Percentiles rank a stretch among this genome's conserved stretches.
Evolutionary conservation across 164 flowering plant species (phyloP).

Genomic region (Annona cherimola): DNA sequence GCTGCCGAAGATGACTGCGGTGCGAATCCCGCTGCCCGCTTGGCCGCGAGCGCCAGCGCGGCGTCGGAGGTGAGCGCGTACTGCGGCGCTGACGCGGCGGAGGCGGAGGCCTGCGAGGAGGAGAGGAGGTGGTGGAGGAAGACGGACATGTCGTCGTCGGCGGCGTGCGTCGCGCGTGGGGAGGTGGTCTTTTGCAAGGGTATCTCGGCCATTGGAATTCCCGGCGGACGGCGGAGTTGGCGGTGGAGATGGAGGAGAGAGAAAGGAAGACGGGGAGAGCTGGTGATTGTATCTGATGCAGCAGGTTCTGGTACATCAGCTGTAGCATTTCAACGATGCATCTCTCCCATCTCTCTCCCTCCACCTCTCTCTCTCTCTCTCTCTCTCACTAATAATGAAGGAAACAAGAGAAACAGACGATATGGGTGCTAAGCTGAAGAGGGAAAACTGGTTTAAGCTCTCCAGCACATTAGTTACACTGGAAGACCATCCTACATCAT

Average conservation of each 20-base stretch:
- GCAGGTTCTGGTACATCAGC: neutral
- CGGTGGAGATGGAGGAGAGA: slow-evolving; percentile 14
- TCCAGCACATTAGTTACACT: too few species aligned
- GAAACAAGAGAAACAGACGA: neutral
- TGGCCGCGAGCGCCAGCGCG: slow-evolving; percentile 5
- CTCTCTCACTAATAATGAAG: neutral
- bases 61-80: slow-evolving; percentile 12
- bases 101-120: slow-evolving; percentile 21
- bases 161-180: neutral
- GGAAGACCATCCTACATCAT: too few species aligned
- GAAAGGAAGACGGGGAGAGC: neutral
- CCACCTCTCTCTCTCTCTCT: neutral
- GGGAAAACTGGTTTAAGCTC: slow-evolving; percentile 4
- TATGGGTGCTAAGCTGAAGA: slow-evolving; percentile 1
- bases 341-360: too few species aligned
- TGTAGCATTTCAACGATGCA: neutral
- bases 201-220: slow-evolving; percentile 30
- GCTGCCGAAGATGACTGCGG: neutral
- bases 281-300: neutral
- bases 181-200: slow-evolving; percentile 24
- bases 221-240: slow-evolving; percentile 19
- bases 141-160: slow-evolving; percentile 38
- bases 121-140: slow-evolving; percentile 46
- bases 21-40: neutral
- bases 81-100: slow-evolving; percentile 2